These are phyloP conservation scores for Mucor circinelloides DNA, from an alignment of 371 early-diverging fungal species.

Conservation along the genomic window DNA sequence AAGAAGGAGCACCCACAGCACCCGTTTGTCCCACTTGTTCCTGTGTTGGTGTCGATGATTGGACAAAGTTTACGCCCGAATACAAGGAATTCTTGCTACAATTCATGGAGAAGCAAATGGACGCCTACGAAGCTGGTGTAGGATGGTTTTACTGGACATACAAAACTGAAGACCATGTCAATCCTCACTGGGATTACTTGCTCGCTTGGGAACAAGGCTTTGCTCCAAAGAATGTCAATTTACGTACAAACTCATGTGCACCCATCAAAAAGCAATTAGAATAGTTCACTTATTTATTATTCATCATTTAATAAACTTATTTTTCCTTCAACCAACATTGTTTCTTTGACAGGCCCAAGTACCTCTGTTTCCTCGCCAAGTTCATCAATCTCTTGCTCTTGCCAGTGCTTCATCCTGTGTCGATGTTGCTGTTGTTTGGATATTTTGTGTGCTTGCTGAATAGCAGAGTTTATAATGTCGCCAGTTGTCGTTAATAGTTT, in stretches of 20 bases:
- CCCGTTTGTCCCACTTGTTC: constrained; percentile 47
- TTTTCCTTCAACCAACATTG: not conserved
- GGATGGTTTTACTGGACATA: constrained; percentile 88
- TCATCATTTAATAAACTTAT: not conserved
- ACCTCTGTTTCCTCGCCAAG: too few relatives aligned
- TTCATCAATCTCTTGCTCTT: not conserved
- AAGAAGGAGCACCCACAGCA: not conserved
- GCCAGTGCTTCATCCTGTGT: not conserved
- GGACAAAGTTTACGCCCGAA: constrained; percentile 37
- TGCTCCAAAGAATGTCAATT: constrained; percentile 46
- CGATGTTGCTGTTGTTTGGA: constrained; percentile 23
- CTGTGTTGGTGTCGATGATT: constrained; percentile 51
- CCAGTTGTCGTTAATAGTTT: constrained; percentile 56
- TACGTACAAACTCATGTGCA: constrained; percentile 14
- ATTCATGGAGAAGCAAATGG: constrained; percentile 52
- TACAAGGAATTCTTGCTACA: constrained; percentile 39
- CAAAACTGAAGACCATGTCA: constrained; percentile 66
- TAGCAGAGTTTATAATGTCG: constrained; percentile 56
- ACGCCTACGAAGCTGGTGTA: constrained; percentile 44
- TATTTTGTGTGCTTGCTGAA: constrained; percentile 45
- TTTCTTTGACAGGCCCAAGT: not conserved
- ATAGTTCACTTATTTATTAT: not conserved
- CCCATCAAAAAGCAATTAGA: not conserved
- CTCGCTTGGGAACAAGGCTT: constrained; percentile 54
- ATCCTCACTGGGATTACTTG: constrained; percentile 76